Conservation (phyloP, 345 rosid genomes). For the Lenwebbia sp. region DNA sequence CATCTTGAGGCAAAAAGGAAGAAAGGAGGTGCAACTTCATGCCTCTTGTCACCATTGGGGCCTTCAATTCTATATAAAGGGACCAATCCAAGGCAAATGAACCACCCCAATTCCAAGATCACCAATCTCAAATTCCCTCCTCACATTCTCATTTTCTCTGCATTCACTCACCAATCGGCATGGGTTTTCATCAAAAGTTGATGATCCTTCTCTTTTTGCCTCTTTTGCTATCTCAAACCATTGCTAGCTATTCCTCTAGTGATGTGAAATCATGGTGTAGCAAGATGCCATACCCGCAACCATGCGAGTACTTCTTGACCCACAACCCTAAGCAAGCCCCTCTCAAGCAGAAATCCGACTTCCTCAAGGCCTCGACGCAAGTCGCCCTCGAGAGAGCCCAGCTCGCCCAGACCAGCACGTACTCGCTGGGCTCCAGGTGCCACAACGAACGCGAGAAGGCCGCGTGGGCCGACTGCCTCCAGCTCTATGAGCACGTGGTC, state of each 20-base stretch:
- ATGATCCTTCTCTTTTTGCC: conserved; percentile 7
- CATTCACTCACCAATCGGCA: not conserved
- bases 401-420: conserved; percentile 29
- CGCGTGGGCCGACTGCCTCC: conserved; percentile 74
- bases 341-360: conserved; percentile 13
- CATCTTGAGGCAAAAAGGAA: not conserved
- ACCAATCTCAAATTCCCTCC: not conserved
- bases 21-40: not conserved
- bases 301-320: conserved; percentile 20
- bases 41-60: not conserved
- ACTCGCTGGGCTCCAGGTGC: conserved; percentile 41
- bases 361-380: conserved; percentile 3
- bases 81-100: not conserved
- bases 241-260: conserved; percentile 18
- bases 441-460: conserved; percentile 38
- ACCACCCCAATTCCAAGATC: not conserved
- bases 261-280: conserved; percentile 19
- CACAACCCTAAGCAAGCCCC: not conserved
- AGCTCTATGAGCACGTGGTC: conserved; percentile 42
- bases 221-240: conserved; percentile 14
- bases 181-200: conserved; percentile 24
- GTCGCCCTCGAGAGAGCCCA: conserved; percentile 39
- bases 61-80: conserved; percentile 2
- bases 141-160: not conserved
- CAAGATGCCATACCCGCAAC: conserved; percentile 16